A percentile compares a stretch with the other conserved stretches of the same genome.
Conservation (phyloP, 202 grass and related monocot genomes). For the Saccharum hybrid region DNA sequence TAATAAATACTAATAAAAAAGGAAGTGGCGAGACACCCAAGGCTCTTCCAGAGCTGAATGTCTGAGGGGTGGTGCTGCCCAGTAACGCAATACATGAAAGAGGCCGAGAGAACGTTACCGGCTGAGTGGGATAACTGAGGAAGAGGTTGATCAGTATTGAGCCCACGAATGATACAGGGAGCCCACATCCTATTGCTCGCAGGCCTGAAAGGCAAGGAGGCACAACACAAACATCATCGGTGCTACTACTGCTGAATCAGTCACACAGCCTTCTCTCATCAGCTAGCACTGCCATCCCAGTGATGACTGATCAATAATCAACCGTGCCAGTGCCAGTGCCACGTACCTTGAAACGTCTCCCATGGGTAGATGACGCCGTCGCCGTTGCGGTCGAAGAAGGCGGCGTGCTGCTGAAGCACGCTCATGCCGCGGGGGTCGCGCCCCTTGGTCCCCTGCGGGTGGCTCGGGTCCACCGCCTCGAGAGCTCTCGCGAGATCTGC, state of each 20-base stretch:
- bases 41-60: not conserved
- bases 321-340: not conserved
- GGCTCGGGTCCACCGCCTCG: slow-evolving; percentile 62
- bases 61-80: not conserved
- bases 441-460: slow-evolving; percentile 54
- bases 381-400: slow-evolving; percentile 76
- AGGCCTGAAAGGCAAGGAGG: slow-evolving; percentile 42
- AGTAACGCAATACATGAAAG: not conserved
- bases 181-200: slow-evolving; percentile 56
- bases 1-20: not conserved
- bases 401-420: slow-evolving; percentile 71
- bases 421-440: slow-evolving; percentile 53
- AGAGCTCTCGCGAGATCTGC: slow-evolving; percentile 70
- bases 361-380: slow-evolving; percentile 69
- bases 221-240: not conserved
- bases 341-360: slow-evolving; percentile 73
- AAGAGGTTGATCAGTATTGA: slow-evolving; percentile 45
- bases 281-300: not conserved
- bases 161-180: not conserved
- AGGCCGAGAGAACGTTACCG: slow-evolving; percentile 29
- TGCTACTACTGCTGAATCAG: not conserved
- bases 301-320: not conserved
- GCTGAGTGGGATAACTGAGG: slow-evolving; percentile 58
- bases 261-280: no score
- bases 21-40: not conserved